phyloP scores from a whole-genome alignment of 495 filamentous ascomycete genomes.

The Neurospora sp. region DNA sequence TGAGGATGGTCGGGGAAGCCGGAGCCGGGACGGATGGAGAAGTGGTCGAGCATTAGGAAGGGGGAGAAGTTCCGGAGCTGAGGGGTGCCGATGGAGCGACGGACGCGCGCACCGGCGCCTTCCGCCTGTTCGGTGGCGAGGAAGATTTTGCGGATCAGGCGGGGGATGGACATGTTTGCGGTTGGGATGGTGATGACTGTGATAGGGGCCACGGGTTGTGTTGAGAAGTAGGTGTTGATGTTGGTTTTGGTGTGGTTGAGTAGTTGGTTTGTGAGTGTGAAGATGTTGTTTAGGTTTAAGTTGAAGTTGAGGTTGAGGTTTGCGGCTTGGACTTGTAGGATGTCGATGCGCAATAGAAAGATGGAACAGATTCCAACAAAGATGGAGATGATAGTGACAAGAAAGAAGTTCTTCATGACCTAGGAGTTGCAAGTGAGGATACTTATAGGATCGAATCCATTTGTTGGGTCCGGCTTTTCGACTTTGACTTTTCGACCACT shows the following conservation, averaged over 20 bases:
- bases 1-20: constrained; percentile 42
- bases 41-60: constrained; percentile 97
- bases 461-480: not conserved
- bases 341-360: constrained; percentile 20
- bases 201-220: not conserved
- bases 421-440: not conserved
- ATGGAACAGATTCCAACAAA: constrained; percentile 31
- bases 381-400: constrained; percentile 22
- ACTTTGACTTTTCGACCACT: not conserved
- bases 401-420: constrained; percentile 21
- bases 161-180: constrained; percentile 53
- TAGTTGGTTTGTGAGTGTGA: constrained; percentile 3
- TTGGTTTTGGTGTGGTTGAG: not conserved
- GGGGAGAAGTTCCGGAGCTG: constrained; percentile 80
- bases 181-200: not conserved
- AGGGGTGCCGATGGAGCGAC: constrained; percentile 79
- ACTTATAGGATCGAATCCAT: constrained; percentile 8
- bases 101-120: constrained; percentile 79
- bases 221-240: not conserved
- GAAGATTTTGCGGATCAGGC: constrained; percentile 72
- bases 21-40: constrained; percentile 66
- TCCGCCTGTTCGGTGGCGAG: constrained; percentile 80
- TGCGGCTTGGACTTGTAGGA: constrained; percentile 18
- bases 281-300: constrained; percentile 2
- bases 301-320: constrained; percentile 12